A percentile compares a stretch with the other conserved stretches of the same genome.
phyloP scores from a whole-genome alignment of 805 yeast species.

The Nakazawaea holstii region DNA sequence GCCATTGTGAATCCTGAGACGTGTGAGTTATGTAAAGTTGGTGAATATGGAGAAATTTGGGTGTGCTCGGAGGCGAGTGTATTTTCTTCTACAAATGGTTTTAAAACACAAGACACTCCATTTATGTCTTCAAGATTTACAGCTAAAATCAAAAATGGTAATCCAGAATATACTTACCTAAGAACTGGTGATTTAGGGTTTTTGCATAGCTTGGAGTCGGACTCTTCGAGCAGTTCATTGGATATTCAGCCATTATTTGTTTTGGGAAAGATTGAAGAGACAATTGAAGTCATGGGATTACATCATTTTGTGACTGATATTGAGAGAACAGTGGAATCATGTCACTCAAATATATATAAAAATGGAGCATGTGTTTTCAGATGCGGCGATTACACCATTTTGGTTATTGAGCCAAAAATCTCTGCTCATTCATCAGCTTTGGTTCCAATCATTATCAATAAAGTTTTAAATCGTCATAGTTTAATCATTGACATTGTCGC shows the following conservation, averaged over 20 bases:
- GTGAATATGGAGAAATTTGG: constrained; percentile 98
- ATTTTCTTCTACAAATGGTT: constrained; percentile 48
- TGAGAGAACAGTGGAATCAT: constrained; percentile 58
- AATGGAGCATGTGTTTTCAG: constrained; percentile 62
- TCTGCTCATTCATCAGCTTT: constrained; percentile 58
- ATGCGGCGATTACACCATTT: constrained; percentile 73
- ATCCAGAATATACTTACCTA: constrained; percentile 58
- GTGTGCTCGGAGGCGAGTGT: constrained; percentile 85
- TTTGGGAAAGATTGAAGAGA: constrained; percentile 76
- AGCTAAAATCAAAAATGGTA: constrained; percentile 62
- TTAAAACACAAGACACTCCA: constrained; percentile 30
- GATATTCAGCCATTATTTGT: constrained; percentile 78
- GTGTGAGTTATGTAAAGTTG: constrained; percentile 65
- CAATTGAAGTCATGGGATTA: constrained; percentile 87
- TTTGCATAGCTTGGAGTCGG: constrained; percentile 59
- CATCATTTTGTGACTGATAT: constrained; percentile 88
- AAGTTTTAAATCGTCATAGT: constrained; percentile 75
- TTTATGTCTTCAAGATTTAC: constrained; percentile 51
- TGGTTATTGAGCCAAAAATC: constrained; percentile 60
- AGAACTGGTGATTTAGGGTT: constrained; percentile 96
- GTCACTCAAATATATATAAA: constrained; percentile 36
- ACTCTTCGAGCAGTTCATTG: constrained; percentile 20
- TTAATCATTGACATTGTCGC: constrained; percentile 79
- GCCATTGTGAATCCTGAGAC: constrained; percentile 97
- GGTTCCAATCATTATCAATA: constrained; percentile 78